These are phyloP conservation scores for Populus hybrid DNA, from an alignment of 441 rosid species.

Conservation along the genomic window DNA sequence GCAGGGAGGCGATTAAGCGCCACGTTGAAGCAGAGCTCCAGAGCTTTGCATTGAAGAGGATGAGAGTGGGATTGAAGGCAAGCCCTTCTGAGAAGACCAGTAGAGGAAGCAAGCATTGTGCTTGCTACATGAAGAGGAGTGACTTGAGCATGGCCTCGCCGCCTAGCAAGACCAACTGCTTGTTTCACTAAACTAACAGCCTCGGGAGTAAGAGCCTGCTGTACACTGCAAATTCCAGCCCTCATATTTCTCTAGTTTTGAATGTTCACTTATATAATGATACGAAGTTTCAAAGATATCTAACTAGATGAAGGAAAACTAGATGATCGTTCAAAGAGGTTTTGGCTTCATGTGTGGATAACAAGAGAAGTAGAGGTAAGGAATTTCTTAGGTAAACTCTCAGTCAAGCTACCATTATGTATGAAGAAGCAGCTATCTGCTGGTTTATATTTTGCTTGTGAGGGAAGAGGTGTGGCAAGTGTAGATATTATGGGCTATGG, in stretches of 20 bases:
- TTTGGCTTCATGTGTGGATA: conserved; percentile 10
- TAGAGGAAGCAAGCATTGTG: conserved; percentile 54
- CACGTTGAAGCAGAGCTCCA: conserved; percentile 76
- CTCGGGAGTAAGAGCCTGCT: conserved; percentile 56
- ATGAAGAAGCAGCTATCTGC: conserved; percentile 5
- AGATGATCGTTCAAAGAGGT: not conserved
- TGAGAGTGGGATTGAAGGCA: conserved; percentile 70
- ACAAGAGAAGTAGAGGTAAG: not conserved
- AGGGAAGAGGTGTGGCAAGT: conserved; percentile 9
- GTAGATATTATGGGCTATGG: conserved; percentile 22
- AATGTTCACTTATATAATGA: not conserved
- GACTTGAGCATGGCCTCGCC: conserved; percentile 76
- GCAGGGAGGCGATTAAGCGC: conserved; percentile 73
- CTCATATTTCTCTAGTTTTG: conserved; percentile 40
- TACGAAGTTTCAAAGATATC: not conserved
- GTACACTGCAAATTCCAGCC: conserved; percentile 53
- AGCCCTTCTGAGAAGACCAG: conserved; percentile 58
- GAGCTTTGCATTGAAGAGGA: conserved; percentile 71
- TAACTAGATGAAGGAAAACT: not conserved
- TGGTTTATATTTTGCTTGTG: conserved; percentile 4
- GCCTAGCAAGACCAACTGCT: conserved; percentile 53
- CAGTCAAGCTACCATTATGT: not conserved
- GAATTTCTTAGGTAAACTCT: not conserved
- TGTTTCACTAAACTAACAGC: conserved; percentile 52
- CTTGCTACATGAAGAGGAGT: conserved; percentile 80